Conservation (phyloP, 2,329 filamentous ascomycete genomes). For the Cladorrhinum sp. region DNA sequence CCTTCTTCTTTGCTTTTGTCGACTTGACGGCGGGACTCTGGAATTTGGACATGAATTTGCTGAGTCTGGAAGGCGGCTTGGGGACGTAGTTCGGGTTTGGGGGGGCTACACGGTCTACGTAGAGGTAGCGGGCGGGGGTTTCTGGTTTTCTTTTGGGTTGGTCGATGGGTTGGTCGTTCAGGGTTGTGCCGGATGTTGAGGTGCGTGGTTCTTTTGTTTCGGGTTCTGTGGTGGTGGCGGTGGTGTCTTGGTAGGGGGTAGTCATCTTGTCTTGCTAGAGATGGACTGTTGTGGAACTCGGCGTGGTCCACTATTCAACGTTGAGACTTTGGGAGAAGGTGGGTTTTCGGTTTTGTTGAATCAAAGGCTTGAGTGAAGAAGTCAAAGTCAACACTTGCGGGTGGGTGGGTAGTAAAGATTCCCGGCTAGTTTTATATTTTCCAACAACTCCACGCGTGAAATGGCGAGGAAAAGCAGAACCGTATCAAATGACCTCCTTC, state of each 20-base stretch:
- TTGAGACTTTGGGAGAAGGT: neutral
- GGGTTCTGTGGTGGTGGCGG: too few species aligned
- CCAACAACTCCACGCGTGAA: too few species aligned
- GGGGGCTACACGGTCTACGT: neutral
- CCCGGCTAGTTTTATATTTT: neutral
- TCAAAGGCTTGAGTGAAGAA: too few species aligned
- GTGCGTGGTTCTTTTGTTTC: neutral
- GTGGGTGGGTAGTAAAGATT: too few species aligned
- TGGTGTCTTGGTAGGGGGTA: neutral
- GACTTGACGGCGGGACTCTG: slow-evolving; percentile 18
- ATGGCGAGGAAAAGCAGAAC: too few species aligned
- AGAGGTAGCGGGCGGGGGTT: slow-evolving; percentile 12
- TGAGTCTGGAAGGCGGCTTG: slow-evolving; percentile 17
- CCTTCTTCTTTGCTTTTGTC: slow-evolving; percentile 9
- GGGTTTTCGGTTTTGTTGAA: too few species aligned
- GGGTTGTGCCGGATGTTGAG: neutral
- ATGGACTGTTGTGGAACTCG: neutral
- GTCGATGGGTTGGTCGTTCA: neutral
- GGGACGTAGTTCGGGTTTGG: slow-evolving; percentile 19
- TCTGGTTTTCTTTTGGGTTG: neutral
- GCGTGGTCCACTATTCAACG: neutral
- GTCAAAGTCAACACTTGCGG: too few species aligned
- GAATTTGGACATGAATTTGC: slow-evolving; percentile 21
- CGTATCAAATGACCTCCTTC: neutral
- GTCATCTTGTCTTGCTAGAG: too few species aligned